Evolutionary conservation across 805 yeast genomes (phyloP).

Genomic region (Myxozyma neglecta): DNA sequence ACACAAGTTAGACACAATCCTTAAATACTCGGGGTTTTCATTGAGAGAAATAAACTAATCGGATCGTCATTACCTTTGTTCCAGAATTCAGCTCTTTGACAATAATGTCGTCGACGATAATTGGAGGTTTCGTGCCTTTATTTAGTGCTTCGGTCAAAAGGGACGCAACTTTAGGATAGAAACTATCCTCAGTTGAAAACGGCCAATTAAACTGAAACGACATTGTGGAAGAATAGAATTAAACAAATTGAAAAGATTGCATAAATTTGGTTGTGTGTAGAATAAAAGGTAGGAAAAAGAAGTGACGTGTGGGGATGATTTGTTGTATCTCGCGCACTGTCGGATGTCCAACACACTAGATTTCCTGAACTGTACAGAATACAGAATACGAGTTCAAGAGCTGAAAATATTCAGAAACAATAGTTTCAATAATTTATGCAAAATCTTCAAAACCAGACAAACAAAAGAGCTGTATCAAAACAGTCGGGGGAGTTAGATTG

Average conservation of each 20-base stretch:
- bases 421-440: not conserved
- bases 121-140: slow-evolving; percentile 66
- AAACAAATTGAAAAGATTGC: not conserved
- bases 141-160: slow-evolving; percentile 70
- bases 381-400: too few relatives aligned
- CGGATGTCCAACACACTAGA: too few relatives aligned
- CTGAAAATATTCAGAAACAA: too few relatives aligned
- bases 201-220: slow-evolving; percentile 80
- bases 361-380: too few relatives aligned
- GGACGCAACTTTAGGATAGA: slow-evolving; percentile 62
- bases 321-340: not conserved
- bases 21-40: not conserved
- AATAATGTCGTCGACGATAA: slow-evolving; percentile 65
- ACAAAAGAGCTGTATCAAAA: not conserved
- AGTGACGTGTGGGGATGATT: not conserved
- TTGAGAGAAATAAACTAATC: not conserved
- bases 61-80: slow-evolving; percentile 43
- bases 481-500: not conserved
- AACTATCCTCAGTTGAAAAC: slow-evolving; percentile 63
- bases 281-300: not conserved
- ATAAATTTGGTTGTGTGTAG: too few relatives aligned
- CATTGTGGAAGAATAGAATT: slow-evolving; percentile 45
- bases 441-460: not conserved
- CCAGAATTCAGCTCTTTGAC: slow-evolving; percentile 75
- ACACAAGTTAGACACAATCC: not conserved